phyloP scores from a whole-genome alignment of 768 basidiomycete species.

The Phanerochaete sordida region DNA sequence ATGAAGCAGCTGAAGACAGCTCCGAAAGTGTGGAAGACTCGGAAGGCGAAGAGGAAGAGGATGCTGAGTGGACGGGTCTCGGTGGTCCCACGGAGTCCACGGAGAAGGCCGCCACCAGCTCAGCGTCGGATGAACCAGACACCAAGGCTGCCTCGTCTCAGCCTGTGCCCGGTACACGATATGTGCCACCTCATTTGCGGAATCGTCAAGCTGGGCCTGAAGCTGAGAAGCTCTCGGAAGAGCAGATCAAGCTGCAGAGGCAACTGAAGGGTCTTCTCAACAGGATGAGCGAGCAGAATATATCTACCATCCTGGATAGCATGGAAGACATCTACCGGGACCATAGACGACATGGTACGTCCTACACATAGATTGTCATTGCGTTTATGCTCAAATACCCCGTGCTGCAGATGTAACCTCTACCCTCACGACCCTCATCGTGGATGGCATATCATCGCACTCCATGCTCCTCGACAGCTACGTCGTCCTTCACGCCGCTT shows the following conservation, averaged over 20 bases:
- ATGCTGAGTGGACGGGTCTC: conserved; percentile 21
- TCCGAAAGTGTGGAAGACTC: conserved; percentile 35
- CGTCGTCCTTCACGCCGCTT: conserved; percentile 82
- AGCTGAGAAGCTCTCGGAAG: conserved; percentile 31
- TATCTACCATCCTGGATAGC: conserved; percentile 65
- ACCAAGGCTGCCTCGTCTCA: neutral
- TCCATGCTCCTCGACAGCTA: conserved; percentile 84
- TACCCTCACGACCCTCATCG: conserved; percentile 69
- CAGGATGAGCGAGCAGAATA: conserved; percentile 91
- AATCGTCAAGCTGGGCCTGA: conserved; percentile 36
- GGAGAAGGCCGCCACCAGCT: conserved; percentile 4
- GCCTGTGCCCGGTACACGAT: conserved; percentile 39
- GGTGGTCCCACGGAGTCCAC: neutral
- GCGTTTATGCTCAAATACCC: too few relatives aligned
- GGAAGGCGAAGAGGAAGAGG: conserved; percentile 29
- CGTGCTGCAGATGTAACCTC: conserved; percentile 69
- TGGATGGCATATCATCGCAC: conserved; percentile 76
- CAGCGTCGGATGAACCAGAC: neutral
- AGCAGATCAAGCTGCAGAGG: conserved; percentile 55
- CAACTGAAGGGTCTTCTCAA: conserved; percentile 88
- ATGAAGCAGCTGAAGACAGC: conserved; percentile 8
- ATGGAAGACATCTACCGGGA: conserved; percentile 77
- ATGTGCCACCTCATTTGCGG: conserved; percentile 82
- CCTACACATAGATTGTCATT: too few relatives aligned
- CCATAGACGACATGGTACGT: conserved; percentile 72